A percentile compares a stretch with the other conserved stretches of the same genome.
phyloP scores from a whole-genome alignment of 352 stramenopile genomes.

The Phytophthora foliorum region DNA sequence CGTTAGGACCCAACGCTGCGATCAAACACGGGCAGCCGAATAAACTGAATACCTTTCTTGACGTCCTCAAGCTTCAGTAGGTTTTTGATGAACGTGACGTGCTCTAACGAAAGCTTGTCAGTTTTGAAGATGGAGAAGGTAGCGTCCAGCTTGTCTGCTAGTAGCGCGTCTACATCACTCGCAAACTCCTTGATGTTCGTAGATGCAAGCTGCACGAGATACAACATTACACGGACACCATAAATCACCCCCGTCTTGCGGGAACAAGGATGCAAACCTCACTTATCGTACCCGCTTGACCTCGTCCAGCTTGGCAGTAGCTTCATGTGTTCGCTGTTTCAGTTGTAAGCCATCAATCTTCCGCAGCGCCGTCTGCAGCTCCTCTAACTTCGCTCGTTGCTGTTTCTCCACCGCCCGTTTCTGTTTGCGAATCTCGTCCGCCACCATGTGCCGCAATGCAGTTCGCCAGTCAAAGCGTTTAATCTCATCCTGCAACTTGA shows the following conservation, averaged over 20 bases:
- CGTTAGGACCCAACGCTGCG: background rate
- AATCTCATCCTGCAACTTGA: conserved; percentile 74
- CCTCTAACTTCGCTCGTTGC: conserved; percentile 58
- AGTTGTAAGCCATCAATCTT: conserved; percentile 55
- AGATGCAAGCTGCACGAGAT: conserved; percentile 43
- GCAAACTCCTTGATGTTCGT: conserved; percentile 64
- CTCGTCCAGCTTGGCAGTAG: conserved; percentile 59
- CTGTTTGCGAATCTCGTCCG: conserved; percentile 69
- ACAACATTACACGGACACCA: background rate
- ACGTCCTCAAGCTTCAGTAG: conserved; percentile 60
- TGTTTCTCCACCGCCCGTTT: conserved; percentile 56
- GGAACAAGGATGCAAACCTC: background rate
- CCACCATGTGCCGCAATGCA: conserved; percentile 61
- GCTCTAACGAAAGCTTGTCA: conserved; percentile 61
- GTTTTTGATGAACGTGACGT: conserved; percentile 67
- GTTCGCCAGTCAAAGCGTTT: conserved; percentile 73
- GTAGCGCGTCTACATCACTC: conserved; percentile 54
- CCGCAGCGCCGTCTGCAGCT: conserved; percentile 52
- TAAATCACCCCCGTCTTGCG: background rate
- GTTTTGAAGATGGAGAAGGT: conserved; percentile 65
- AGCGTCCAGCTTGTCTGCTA: conserved; percentile 66
- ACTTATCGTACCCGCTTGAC: conserved; percentile 48
- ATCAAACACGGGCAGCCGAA: background rate
- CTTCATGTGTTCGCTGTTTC: conserved; percentile 53
- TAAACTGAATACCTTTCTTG: conserved; percentile 35